Evolutionary conservation across 768 basidiomycete species (phyloP).

Genomic region (Agaricus subrufescens): DNA sequence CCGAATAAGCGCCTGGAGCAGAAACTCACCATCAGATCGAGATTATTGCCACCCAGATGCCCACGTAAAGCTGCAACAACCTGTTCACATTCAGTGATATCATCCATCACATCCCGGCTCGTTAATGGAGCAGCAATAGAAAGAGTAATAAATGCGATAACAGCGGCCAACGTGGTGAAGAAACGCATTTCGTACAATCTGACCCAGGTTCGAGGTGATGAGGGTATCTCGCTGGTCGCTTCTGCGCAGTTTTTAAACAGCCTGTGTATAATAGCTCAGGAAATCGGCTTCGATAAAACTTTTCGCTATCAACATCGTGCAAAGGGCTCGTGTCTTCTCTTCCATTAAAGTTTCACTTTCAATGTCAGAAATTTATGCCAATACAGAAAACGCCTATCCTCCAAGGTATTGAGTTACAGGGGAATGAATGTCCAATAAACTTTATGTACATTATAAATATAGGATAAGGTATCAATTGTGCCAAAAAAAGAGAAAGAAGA

Average conservation of each 20-base stretch:
- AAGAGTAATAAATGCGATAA: background rate
- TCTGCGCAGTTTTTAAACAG: background rate
- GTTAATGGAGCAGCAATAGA: background rate
- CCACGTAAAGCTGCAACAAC: background rate
- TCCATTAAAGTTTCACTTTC: too few species aligned
- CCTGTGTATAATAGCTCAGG: too few species aligned
- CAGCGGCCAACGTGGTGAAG: background rate
- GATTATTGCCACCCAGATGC: background rate
- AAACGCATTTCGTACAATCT: background rate
- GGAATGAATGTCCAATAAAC: too few species aligned
- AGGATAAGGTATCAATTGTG: too few species aligned
- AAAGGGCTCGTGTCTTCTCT: too few species aligned
- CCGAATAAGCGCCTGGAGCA: background rate
- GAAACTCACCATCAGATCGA: background rate
- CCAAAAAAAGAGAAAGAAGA: too few species aligned
- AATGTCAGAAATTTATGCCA: too few species aligned
- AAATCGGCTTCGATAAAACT: too few species aligned
- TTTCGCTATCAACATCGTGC: too few species aligned
- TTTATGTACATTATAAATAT: too few species aligned
- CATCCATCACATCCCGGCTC: background rate
- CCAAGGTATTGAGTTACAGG: too few species aligned
- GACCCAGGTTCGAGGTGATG: background rate
- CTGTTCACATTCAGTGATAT: background rate
- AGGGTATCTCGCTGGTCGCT: background rate
- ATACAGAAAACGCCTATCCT: too few species aligned